Percentiles rank a stretch among this genome's conserved stretches.
phyloP scores from a whole-genome alignment of 2,329 filamentous ascomycete genomes.

The Fusarium irregulare region DNA sequence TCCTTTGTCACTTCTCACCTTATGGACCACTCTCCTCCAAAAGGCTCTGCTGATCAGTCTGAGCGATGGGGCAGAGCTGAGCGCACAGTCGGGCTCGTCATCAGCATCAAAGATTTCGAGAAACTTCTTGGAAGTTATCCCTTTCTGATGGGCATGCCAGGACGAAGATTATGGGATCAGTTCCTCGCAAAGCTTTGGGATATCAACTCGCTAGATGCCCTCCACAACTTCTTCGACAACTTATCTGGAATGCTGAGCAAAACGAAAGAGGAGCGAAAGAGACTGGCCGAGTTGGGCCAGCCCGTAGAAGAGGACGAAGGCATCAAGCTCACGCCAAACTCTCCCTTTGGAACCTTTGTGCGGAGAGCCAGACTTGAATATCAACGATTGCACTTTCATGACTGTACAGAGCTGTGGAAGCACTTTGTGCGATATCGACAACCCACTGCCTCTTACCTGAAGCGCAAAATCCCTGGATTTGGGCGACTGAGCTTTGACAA shows the following conservation, averaged over 20 bases:
- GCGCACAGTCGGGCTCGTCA: constrained; percentile 62
- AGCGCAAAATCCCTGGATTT: constrained; percentile 70
- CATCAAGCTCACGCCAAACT: constrained; percentile 76
- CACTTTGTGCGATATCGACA: constrained; percentile 84
- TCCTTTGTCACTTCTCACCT: constrained; percentile 82
- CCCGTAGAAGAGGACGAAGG: constrained; percentile 60
- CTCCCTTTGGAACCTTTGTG: constrained; percentile 84
- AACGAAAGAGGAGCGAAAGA: constrained; percentile 69
- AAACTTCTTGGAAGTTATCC: constrained; percentile 64
- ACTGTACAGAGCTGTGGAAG: constrained; percentile 82
- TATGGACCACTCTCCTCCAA: constrained; percentile 59
- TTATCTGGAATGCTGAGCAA: constrained; percentile 69
- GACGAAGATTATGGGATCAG: constrained; percentile 86
- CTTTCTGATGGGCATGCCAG: constrained; percentile 70
- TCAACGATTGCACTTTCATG: constrained; percentile 80
- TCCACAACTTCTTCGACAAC: constrained; percentile 80
- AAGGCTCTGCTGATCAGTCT: constrained; percentile 42
- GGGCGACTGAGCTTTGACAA: constrained; percentile 67
- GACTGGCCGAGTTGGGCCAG: constrained; percentile 60
- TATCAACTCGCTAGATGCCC: constrained; percentile 81
- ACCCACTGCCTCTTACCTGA: constrained; percentile 74
- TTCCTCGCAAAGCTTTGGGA: constrained; percentile 86
- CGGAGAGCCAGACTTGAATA: constrained; percentile 83
- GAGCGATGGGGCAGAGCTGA: constrained; percentile 62
- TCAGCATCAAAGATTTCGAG: constrained; percentile 69